phyloP scores from a whole-genome alignment of 2,329 filamentous ascomycete species.

The Xylariaceae sp. region DNA sequence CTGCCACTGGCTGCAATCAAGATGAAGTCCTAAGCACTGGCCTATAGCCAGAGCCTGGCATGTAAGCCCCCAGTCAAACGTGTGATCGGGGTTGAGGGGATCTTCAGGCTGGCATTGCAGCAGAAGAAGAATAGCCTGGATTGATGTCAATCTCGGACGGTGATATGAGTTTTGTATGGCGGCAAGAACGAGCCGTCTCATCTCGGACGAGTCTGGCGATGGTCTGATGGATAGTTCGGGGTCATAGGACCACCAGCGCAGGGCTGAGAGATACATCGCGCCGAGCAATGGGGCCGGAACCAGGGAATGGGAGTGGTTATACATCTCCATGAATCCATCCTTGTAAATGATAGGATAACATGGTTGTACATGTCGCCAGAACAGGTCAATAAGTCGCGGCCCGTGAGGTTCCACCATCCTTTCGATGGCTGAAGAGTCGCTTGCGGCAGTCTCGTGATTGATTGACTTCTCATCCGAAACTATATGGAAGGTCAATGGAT shows the following conservation, averaged over 20 bases:
- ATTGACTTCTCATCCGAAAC: too few species aligned
- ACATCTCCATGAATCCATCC: slow-evolving; percentile 56
- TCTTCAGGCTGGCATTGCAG: slow-evolving; percentile 42
- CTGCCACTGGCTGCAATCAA: slow-evolving; percentile 59
- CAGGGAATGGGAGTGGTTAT: slow-evolving; percentile 52
- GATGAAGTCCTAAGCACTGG: slow-evolving; percentile 56
- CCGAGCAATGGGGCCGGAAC: slow-evolving; percentile 56
- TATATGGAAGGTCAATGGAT: too few species aligned
- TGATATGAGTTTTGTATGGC: slow-evolving; percentile 40
- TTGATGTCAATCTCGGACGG: slow-evolving; percentile 45
- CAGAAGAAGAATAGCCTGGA: slow-evolving; percentile 48
- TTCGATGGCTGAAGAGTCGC: slow-evolving; percentile 49
- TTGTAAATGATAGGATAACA: slow-evolving; percentile 55
- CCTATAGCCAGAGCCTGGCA: slow-evolving; percentile 52
- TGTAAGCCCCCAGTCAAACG: slow-evolving; percentile 40
- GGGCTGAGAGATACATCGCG: slow-evolving; percentile 57
- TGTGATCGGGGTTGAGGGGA: slow-evolving; percentile 11
- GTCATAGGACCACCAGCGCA: slow-evolving; percentile 59
- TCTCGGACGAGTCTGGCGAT: slow-evolving; percentile 40
- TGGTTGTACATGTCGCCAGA: slow-evolving; percentile 60
- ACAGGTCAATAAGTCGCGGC: slow-evolving; percentile 61
- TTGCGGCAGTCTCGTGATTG: too few species aligned
- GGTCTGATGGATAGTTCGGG: slow-evolving; percentile 43
- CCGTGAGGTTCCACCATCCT: slow-evolving; percentile 61
- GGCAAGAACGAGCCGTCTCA: slow-evolving; percentile 39